These are phyloP conservation scores for Mucor saturninus DNA, from an alignment of 371 early-diverging fungal species.

Conservation along the genomic window DNA sequence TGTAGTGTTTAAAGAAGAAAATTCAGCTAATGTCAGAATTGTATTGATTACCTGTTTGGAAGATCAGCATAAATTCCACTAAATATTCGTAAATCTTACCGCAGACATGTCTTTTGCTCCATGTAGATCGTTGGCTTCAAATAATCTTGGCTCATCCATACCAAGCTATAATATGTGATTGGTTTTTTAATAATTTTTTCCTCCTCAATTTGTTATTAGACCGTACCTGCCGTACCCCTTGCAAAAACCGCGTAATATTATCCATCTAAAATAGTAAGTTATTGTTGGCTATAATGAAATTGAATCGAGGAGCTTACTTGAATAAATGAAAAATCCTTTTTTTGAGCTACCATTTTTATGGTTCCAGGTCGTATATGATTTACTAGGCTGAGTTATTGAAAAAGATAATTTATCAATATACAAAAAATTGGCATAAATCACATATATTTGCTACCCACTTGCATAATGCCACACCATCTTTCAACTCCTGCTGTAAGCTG, in stretches of 20 bases:
- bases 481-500: slow-evolving; percentile 63
- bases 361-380: slow-evolving; percentile 77
- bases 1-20: background rate
- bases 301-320: slow-evolving; percentile 52
- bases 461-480: slow-evolving; percentile 85
- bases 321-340: slow-evolving; percentile 72
- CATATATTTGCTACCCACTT: slow-evolving; percentile 45
- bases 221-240: slow-evolving; percentile 59
- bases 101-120: slow-evolving; percentile 87
- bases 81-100: slow-evolving; percentile 44
- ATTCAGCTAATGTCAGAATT: slow-evolving; percentile 24
- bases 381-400: slow-evolving; percentile 56
- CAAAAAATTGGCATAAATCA: background rate
- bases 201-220: slow-evolving; percentile 1
- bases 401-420: slow-evolving; percentile 2
- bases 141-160: slow-evolving; percentile 77
- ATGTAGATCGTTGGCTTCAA: slow-evolving; percentile 91
- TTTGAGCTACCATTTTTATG: slow-evolving; percentile 68
- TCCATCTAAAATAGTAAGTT: slow-evolving; percentile 68
- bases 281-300: background rate
- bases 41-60: slow-evolving; percentile 24
- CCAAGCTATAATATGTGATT: slow-evolving; percentile 54
- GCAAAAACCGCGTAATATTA: slow-evolving; percentile 72
- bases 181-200: background rate
- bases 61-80: background rate